Evolutionary conservation across 2,329 filamentous ascomycete genomes (phyloP).

Genomic region (Rosellinia necatrix): DNA sequence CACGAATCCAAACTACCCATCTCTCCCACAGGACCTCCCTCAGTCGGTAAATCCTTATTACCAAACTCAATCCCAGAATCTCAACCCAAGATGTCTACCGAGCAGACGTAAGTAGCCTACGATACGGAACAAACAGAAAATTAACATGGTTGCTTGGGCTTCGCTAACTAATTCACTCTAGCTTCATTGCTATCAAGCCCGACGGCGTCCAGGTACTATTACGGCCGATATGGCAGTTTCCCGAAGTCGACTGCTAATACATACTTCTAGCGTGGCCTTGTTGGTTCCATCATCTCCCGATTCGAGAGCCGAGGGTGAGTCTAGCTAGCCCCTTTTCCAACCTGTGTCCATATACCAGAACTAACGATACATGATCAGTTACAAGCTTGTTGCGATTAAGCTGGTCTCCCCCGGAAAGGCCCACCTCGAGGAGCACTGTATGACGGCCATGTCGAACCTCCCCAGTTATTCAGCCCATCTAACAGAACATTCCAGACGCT

Average conservation of each 20-base stretch:
- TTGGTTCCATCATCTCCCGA: constrained; percentile 96
- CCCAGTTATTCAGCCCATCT: constrained; percentile 6
- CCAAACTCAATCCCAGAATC: constrained; percentile 24
- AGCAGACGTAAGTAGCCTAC: constrained; percentile 39
- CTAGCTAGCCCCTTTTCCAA: background rate
- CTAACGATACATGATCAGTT: constrained; percentile 57
- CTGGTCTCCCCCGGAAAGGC: constrained; percentile 84
- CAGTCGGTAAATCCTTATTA: constrained; percentile 12
- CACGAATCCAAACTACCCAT: constrained; percentile 21
- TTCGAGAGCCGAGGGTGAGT: constrained; percentile 94
- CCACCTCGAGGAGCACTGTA: constrained; percentile 97
- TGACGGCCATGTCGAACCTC: constrained; percentile 38
- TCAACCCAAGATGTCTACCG: constrained; percentile 39
- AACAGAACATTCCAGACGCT: constrained; percentile 60
- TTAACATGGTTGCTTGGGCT: background rate
- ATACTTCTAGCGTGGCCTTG: constrained; percentile 78
- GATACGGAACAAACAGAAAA: background rate
- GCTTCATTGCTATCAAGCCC: constrained; percentile 99
- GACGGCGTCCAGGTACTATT: constrained; percentile 90
- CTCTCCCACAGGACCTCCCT: constrained; percentile 17
- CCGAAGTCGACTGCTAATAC: constrained; percentile 29
- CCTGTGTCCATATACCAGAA: constrained; percentile 22
- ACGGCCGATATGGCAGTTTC: constrained; percentile 2
- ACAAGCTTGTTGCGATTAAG: constrained; percentile 99
- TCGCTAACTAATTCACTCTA: constrained; percentile 46